phyloP scores from a whole-genome alignment of 1,284 basidiomycete genomes.

The Trametes pubescens region DNA sequence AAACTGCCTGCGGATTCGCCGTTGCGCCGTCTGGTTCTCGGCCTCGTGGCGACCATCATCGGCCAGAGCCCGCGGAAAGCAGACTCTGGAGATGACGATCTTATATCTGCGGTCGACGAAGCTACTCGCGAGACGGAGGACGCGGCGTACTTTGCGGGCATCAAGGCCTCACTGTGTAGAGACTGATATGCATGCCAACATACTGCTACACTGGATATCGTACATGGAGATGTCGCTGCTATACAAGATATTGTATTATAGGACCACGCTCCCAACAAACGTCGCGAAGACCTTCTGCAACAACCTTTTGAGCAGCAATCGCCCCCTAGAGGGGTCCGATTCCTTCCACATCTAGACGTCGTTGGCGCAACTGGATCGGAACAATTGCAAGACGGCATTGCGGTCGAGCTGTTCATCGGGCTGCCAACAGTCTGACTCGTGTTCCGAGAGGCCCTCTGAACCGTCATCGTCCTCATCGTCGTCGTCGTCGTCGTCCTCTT shows the following conservation, averaged over 20 bases:
- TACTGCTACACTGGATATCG: too few relatives aligned
- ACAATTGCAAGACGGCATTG: conserved; percentile 14
- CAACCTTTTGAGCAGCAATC: too few relatives aligned
- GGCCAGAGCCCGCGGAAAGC: conserved; percentile 33
- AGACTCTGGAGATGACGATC: conserved; percentile 32
- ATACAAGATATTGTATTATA: too few relatives aligned
- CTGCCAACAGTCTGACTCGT: conserved; percentile 6
- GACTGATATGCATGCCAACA: neutral
- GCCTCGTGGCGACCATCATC: conserved; percentile 48
- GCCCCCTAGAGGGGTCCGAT: neutral
- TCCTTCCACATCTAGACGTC: neutral
- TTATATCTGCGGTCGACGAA: conserved; percentile 49
- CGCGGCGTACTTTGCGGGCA: conserved; percentile 51
- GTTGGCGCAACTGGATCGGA: neutral
- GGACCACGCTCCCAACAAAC: too few relatives aligned
- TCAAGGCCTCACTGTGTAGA: conserved; percentile 1
- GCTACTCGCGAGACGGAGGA: conserved; percentile 52
- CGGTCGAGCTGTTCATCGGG: conserved; percentile 13
- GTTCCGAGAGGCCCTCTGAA: conserved; percentile 1
- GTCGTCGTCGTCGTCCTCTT: neutral
- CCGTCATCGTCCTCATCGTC: neutral
- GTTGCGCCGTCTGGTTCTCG: conserved; percentile 55
- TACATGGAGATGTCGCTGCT: neutral
- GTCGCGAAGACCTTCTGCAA: too few relatives aligned
- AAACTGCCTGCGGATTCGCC: conserved; percentile 56